phyloP scores from a whole-genome alignment of 495 filamentous ascomycete species.

The Cladorrhinum samala region DNA sequence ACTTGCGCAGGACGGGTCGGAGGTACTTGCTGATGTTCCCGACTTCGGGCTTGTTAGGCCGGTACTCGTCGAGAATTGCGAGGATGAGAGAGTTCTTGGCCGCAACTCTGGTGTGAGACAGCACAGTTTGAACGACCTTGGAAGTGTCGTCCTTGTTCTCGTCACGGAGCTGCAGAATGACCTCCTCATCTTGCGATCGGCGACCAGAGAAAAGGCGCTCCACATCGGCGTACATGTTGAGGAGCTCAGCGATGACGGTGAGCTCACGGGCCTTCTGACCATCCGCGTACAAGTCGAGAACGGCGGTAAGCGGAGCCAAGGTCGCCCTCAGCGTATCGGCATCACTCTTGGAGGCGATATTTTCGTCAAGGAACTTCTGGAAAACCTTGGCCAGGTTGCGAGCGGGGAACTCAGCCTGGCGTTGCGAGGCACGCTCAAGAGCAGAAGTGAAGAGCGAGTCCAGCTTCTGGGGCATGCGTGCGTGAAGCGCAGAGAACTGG shows the following conservation, averaged over 20 bases:
- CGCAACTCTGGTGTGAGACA: constrained; percentile 86
- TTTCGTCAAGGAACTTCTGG: constrained; percentile 82
- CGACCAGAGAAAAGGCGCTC: constrained; percentile 83
- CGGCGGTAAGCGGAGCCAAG: constrained; percentile 68
- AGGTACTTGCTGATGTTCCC: constrained; percentile 87
- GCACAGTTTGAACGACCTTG: constrained; percentile 76
- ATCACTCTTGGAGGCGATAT: constrained; percentile 57
- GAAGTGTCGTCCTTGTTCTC: constrained; percentile 88
- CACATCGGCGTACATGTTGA: constrained; percentile 73
- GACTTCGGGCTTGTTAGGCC: constrained; percentile 84
- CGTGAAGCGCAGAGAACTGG: constrained; percentile 90
- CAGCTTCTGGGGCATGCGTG: constrained; percentile 91
- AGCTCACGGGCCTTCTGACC: constrained; percentile 91
- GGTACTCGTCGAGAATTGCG: constrained; percentile 88
- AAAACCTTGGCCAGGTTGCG: constrained; percentile 81
- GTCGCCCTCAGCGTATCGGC: constrained; percentile 64
- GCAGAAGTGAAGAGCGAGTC: constrained; percentile 73
- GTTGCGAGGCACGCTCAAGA: constrained; percentile 70
- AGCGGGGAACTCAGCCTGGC: constrained; percentile 84
- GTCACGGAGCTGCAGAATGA: constrained; percentile 87
- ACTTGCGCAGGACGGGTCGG: constrained; percentile 70
- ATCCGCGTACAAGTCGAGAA: constrained; percentile 78
- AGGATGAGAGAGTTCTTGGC: constrained; percentile 93
- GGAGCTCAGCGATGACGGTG: constrained; percentile 66
- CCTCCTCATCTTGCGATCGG: constrained; percentile 84